Conservation (phyloP, 2,329 filamentous ascomycete genomes). For the Epichloe festucae region DNA sequence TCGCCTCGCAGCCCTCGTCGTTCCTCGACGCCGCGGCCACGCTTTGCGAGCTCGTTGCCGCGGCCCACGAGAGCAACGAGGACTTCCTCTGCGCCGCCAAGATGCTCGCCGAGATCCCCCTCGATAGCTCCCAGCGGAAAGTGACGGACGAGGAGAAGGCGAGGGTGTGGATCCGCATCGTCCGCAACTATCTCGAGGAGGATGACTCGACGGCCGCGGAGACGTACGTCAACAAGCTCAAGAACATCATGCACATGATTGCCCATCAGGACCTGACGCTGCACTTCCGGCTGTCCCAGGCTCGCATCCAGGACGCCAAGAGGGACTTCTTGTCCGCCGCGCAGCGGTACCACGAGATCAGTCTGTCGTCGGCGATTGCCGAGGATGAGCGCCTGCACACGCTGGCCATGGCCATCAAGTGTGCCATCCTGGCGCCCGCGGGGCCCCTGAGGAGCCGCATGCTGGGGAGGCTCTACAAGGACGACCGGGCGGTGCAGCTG, state of each 20-base stretch:
- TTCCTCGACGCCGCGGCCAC: constrained; percentile 77
- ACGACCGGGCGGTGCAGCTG: constrained; percentile 65
- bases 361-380: constrained; percentile 62
- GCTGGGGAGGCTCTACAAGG: constrained; percentile 80
- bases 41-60: constrained; percentile 68
- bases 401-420: constrained; percentile 77
- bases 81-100: constrained; percentile 71
- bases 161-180: constrained; percentile 82
- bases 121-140: constrained; percentile 78
- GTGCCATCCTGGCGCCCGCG: constrained; percentile 82
- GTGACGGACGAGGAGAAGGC: constrained; percentile 75
- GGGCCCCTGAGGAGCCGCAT: constrained; percentile 72
- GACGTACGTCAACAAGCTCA: constrained; percentile 84
- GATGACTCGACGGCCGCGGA: constrained; percentile 81
- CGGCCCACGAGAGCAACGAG: constrained; percentile 70
- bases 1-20: constrained; percentile 47
- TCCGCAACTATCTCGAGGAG: constrained; percentile 85
- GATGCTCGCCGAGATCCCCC: constrained; percentile 62
- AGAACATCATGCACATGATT: constrained; percentile 76
- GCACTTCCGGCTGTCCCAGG: constrained; percentile 83
- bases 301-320: constrained; percentile 83
- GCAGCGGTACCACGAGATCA: constrained; percentile 78
- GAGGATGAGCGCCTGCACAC: constrained; percentile 78
- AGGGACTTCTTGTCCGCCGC: constrained; percentile 81
- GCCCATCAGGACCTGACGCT: constrained; percentile 61